Conservation (phyloP, 306 rosid genomes). For the Cicer bijugum region DNA sequence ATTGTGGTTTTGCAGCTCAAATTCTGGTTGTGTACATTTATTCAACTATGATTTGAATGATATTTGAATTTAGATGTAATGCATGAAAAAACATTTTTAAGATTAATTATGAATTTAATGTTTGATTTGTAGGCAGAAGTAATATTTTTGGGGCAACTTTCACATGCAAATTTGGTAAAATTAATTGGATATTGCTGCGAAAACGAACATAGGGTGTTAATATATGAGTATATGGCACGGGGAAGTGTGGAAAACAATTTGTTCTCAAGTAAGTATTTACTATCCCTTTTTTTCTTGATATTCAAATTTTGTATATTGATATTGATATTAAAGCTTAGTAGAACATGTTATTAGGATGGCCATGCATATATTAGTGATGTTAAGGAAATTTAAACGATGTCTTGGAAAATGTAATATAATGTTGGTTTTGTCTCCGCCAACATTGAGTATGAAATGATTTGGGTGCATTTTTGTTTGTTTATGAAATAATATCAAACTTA, state of each 20-base stretch:
- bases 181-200: constrained; percentile 97
- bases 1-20: too few species aligned
- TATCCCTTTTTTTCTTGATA: constrained; percentile 30
- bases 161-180: constrained; percentile 95
- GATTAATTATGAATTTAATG: constrained; percentile 44
- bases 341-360: constrained; percentile 1
- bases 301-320: constrained; percentile 14
- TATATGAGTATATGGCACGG: constrained; percentile 89
- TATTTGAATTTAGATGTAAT: not conserved
- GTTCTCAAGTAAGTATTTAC: constrained; percentile 72
- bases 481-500: not conserved
- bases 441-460: constrained; percentile 22
- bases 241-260: constrained; percentile 96
- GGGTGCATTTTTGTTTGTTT: not conserved
- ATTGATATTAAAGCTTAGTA: not conserved
- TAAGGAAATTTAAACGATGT: not conserved
- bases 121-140: constrained; percentile 90
- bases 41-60: too few species aligned
- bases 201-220: constrained; percentile 86
- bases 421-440: constrained; percentile 30
- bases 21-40: too few species aligned
- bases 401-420: constrained; percentile 1
- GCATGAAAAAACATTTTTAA: not conserved
- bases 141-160: constrained; percentile 97
- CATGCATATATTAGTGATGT: not conserved